Conservation (phyloP, 2,329 filamentous ascomycete species). For the Diplodia seriata region DNA sequence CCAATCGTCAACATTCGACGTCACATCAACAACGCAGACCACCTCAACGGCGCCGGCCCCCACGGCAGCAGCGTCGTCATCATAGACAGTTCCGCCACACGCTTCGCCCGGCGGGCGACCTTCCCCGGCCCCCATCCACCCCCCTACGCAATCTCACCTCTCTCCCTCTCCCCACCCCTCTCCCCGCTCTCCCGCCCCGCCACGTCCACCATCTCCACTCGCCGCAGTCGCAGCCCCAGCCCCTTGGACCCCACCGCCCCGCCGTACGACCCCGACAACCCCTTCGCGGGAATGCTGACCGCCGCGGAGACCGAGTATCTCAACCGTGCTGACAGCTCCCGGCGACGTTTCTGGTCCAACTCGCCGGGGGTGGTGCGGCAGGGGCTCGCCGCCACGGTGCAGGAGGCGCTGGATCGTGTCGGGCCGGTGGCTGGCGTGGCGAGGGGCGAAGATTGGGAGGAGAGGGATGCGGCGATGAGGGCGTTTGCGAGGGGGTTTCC, state of each 20-base stretch:
- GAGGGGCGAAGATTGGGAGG: conserved; percentile 2
- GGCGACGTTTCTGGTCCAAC: too few relatives aligned
- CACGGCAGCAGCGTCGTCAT: too few relatives aligned
- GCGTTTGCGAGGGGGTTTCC: not conserved
- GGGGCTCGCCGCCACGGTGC: not conserved
- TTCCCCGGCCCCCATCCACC: too few relatives aligned
- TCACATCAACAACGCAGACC: too few relatives aligned
- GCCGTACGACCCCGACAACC: not conserved
- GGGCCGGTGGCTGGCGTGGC: not conserved
- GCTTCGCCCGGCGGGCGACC: too few relatives aligned
- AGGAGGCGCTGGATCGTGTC: conserved; percentile 1
- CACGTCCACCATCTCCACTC: too few relatives aligned
- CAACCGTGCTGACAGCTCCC: not conserved
- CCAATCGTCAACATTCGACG: too few relatives aligned
- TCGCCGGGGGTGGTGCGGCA: not conserved
- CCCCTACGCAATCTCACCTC: too few relatives aligned
- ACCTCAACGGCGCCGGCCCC: too few relatives aligned
- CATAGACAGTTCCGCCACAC: too few relatives aligned
- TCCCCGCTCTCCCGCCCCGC: too few relatives aligned
- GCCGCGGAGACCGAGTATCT: not conserved
- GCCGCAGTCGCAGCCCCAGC: not conserved
- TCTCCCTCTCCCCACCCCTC: too few relatives aligned
- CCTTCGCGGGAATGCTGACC: not conserved
- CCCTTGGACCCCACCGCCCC: not conserved
- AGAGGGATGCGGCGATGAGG: not conserved